phyloP scores from a whole-genome alignment of 768 basidiomycete genomes.

The Psilocybe azurescens region DNA sequence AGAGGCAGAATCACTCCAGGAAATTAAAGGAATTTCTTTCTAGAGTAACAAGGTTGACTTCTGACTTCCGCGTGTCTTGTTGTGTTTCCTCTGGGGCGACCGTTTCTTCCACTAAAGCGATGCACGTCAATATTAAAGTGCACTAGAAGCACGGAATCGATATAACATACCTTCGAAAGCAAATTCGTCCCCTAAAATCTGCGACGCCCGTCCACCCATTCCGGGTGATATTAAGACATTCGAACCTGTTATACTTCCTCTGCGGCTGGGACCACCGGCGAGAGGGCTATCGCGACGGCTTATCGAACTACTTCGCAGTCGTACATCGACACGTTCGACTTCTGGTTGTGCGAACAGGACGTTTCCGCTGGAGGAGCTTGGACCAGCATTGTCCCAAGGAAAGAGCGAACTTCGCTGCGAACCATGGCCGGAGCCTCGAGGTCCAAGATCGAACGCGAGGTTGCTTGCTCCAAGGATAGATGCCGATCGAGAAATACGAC shows the following conservation, averaged over 20 bases:
- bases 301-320: conserved; percentile 55
- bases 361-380: conserved; percentile 60
- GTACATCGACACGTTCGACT: conserved; percentile 54
- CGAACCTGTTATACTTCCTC: conserved; percentile 43
- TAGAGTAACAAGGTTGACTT: conserved; percentile 59
- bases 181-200: conserved; percentile 63
- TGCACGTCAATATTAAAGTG: not conserved
- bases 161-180: conserved; percentile 61
- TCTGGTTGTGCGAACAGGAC: conserved; percentile 37
- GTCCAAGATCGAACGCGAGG: conserved; percentile 49
- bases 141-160: not conserved
- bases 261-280: conserved; percentile 44
- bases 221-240: conserved; percentile 58
- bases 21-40: conserved; percentile 84
- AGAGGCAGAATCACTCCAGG: conserved; percentile 60
- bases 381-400: conserved; percentile 84
- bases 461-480: conserved; percentile 53
- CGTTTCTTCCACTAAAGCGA: conserved; percentile 19
- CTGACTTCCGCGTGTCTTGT: conserved; percentile 59
- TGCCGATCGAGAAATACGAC: conserved; percentile 64
- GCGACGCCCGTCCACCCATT: conserved; percentile 44
- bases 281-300: conserved; percentile 66
- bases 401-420: conserved; percentile 77
- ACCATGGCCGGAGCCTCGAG: conserved; percentile 42
- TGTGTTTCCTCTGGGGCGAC: conserved; percentile 22